These are phyloP conservation scores for Candida takata DNA, from an alignment of 805 yeast species.

Conservation along the genomic window DNA sequence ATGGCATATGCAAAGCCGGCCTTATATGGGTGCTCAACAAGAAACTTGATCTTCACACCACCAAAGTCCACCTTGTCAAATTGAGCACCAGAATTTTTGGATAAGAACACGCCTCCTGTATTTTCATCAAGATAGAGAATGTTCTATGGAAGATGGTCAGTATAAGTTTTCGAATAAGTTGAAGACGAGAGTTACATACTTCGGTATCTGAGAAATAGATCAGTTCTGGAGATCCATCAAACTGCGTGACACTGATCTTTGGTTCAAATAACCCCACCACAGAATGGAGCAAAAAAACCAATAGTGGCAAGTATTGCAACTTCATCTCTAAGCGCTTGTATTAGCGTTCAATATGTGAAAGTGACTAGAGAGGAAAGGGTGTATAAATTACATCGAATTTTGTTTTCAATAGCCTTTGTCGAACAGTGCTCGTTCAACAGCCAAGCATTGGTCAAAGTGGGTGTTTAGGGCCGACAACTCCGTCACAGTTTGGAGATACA, in stretches of 20 bases:
- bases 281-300: background rate
- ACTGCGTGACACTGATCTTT: slow-evolving; percentile 12
- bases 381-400: too few species aligned
- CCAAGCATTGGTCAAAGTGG: too few species aligned
- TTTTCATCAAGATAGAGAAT: slow-evolving; percentile 16
- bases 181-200: slow-evolving; percentile 16
- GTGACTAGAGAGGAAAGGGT: too few species aligned
- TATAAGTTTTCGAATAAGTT: too few species aligned
- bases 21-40: slow-evolving; percentile 34
- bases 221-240: slow-evolving; percentile 23
- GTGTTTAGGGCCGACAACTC: too few species aligned
- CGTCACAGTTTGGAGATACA: too few species aligned
- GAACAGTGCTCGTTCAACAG: too few species aligned
- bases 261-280: slow-evolving; percentile 22
- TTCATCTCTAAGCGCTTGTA: background rate
- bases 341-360: too few species aligned
- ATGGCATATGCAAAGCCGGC: slow-evolving; percentile 33
- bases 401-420: too few species aligned
- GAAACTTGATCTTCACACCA: slow-evolving; percentile 25
- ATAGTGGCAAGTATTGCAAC: background rate
- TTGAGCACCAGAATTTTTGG: slow-evolving; percentile 39
- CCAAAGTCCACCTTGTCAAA: slow-evolving; percentile 36
- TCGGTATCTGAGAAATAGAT: slow-evolving; percentile 28
- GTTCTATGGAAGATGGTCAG: slow-evolving; percentile 8
- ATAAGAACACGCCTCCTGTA: slow-evolving; percentile 32